These are phyloP conservation scores for Moesziomyces parantarcticus DNA, from an alignment of 1,284 basidiomycete species.

Conservation along the genomic window DNA sequence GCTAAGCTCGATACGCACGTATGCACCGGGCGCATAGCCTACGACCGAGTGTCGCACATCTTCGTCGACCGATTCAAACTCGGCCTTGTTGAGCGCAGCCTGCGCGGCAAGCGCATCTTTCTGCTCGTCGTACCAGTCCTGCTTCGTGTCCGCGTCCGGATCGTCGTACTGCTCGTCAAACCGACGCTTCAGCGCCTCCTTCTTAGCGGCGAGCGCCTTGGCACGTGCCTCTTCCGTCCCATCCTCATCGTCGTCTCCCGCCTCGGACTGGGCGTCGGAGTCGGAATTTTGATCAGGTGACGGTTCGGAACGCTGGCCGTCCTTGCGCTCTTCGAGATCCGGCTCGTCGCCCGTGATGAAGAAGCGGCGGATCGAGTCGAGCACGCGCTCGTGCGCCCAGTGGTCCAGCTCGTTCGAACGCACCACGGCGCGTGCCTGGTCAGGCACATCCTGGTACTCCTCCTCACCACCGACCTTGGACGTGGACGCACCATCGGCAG, in stretches of 20 bases:
- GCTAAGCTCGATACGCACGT: conserved; percentile 88
- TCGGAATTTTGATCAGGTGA: conserved; percentile 65
- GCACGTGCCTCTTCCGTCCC: conserved; percentile 70
- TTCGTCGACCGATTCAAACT: conserved; percentile 84
- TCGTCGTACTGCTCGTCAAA: conserved; percentile 98
- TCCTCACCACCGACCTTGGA: conserved; percentile 68
- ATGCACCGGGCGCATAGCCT: conserved; percentile 89
- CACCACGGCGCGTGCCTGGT: conserved; percentile 77
- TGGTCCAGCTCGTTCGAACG: conserved; percentile 72
- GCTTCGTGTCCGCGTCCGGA: conserved; percentile 72
- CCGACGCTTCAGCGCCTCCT: conserved; percentile 89
- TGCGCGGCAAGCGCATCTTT: conserved; percentile 92
- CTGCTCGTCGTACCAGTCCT: conserved; percentile 72
- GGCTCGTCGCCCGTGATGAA: conserved; percentile 84
- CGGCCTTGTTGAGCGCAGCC: conserved; percentile 83
- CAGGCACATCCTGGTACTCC: conserved; percentile 72
- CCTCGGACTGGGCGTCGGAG: conserved; percentile 66
- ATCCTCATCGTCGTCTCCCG: conserved; percentile 66
- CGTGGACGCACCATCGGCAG: conserved; percentile 60
- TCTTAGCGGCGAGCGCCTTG: conserved; percentile 80
- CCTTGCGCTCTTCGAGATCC: conserved; percentile 46
- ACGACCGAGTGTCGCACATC: conserved; percentile 85
- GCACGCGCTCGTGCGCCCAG: conserved; percentile 85
- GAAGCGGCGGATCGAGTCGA: conserved; percentile 85
- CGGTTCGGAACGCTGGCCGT: conserved; percentile 26